A percentile compares a stretch with the other conserved stretches of the same genome.
Conservation (phyloP, 306 rosid genomes). For the Malus orientalis region DNA sequence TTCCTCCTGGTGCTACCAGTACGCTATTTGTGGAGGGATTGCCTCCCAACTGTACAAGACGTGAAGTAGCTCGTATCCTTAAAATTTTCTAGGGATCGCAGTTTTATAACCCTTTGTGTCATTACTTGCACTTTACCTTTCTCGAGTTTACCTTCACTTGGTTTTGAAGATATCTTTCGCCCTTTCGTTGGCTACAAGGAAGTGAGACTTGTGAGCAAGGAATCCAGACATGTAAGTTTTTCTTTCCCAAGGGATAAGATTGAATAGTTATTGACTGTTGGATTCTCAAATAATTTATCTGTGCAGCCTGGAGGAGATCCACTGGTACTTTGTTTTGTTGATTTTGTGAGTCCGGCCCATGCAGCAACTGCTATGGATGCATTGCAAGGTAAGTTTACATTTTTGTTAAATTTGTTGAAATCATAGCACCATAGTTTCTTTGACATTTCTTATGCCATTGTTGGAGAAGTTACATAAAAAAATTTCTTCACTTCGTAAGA, state of each 20-base stretch:
- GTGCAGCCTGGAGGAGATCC: conserved; percentile 97
- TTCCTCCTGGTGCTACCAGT: conserved; percentile 90
- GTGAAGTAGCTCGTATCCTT: conserved; percentile 99
- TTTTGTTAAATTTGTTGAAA: conserved; percentile 9
- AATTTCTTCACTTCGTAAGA: neutral
- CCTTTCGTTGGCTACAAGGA: conserved; percentile 99
- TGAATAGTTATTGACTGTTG: conserved; percentile 7
- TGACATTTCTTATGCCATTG: conserved; percentile 1
- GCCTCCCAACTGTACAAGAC: conserved; percentile 78
- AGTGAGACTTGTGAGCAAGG: conserved; percentile 97
- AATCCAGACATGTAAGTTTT: conserved; percentile 82
- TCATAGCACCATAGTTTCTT: conserved; percentile 6
- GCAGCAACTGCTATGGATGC: conserved; percentile 99
- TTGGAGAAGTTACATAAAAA: conserved; percentile 2
- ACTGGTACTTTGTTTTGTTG: conserved; percentile 89
- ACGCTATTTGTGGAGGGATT: conserved; percentile 94
- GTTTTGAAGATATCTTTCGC: conserved; percentile 70
- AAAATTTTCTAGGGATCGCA: neutral
- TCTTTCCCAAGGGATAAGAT: conserved; percentile 9
- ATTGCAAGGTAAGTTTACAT: conserved; percentile 65
- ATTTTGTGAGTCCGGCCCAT: conserved; percentile 90
- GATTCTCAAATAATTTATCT: conserved; percentile 26
- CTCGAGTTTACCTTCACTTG: conserved; percentile 43
- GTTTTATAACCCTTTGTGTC: neutral
- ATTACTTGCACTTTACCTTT: conserved; percentile 7